A percentile compares a stretch with the other conserved stretches of the same genome.
Evolutionary conservation across 345 rosid genomes (phyloP).

Genomic region (Eucalyptus camaldulensis): DNA sequence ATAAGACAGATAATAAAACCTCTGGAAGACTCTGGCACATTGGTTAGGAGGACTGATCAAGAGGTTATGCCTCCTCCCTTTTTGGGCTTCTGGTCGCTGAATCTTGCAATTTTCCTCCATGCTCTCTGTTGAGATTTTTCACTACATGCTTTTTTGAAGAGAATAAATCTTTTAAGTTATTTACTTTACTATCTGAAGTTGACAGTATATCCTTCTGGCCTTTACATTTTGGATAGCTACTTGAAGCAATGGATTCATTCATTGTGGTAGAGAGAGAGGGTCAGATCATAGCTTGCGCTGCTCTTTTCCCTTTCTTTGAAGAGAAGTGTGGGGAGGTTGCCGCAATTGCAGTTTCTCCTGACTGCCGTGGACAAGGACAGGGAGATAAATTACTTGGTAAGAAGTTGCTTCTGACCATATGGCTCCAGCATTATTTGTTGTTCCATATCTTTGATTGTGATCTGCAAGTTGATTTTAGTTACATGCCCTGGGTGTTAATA

Average conservation of each 20-base stretch:
- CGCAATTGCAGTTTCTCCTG: slow-evolving; percentile 83
- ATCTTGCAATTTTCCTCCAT: neutral
- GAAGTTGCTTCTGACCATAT: neutral
- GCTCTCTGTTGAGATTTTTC: neutral
- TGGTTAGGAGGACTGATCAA: slow-evolving; percentile 60
- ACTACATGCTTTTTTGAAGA: neutral
- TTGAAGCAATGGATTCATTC: slow-evolving; percentile 47
- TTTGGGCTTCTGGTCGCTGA: neutral
- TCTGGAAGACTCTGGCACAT: slow-evolving; percentile 55
- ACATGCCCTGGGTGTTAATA: neutral
- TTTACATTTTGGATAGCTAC: slow-evolving; percentile 31
- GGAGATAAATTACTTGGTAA: slow-evolving; percentile 94
- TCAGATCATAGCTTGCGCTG: slow-evolving; percentile 88
- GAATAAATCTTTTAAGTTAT: neutral
- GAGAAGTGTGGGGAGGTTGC: slow-evolving; percentile 93
- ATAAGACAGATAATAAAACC: slow-evolving; percentile 67
- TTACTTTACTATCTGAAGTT: neutral
- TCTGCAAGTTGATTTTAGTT: neutral
- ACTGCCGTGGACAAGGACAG: slow-evolving; percentile 94
- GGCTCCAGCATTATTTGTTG: neutral
- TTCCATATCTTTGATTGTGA: neutral
- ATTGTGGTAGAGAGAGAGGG: slow-evolving; percentile 88
- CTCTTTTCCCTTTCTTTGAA: slow-evolving; percentile 71
- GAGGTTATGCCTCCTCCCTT: slow-evolving; percentile 35
- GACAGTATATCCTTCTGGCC: neutral